A percentile compares a stretch with the other conserved stretches of the same genome.
phyloP scores from a whole-genome alignment of 495 filamentous ascomycete species.

The Podospora pseudocomata region DNA sequence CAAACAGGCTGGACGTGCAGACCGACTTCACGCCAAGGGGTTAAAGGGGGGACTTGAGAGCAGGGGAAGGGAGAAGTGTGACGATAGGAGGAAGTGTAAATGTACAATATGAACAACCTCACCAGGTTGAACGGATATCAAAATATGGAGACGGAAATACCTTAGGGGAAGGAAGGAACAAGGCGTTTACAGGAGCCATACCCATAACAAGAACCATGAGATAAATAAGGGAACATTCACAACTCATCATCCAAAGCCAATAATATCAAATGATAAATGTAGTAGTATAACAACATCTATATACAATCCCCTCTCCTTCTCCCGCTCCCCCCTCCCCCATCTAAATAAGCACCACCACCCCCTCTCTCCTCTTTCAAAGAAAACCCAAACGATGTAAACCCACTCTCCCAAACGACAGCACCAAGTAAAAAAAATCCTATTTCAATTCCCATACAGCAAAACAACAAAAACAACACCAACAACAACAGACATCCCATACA shows the following conservation, averaged over 20 bases:
- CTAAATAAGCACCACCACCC: too few species aligned
- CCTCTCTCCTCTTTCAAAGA: too few species aligned
- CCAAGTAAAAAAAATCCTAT: background rate
- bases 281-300: conserved; percentile 3
- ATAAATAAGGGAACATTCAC: conserved; percentile 1
- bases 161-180: background rate
- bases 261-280: background rate
- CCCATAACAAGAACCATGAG: background rate
- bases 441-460: background rate
- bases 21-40: conserved; percentile 27
- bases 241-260: background rate
- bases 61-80: background rate
- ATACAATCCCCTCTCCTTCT: background rate
- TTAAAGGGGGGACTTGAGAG: conserved; percentile 5
- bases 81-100: background rate
- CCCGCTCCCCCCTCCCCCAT: background rate
- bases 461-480: background rate
- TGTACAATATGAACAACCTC: background rate
- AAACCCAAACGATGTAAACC: too few species aligned
- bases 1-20: conserved; percentile 51
- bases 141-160: background rate
- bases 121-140: background rate
- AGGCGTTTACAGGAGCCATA: background rate
- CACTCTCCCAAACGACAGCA: background rate
- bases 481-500: background rate